Evolutionary conservation across 345 rosid genomes (phyloP).

Genomic region (Syzygium grande): DNA sequence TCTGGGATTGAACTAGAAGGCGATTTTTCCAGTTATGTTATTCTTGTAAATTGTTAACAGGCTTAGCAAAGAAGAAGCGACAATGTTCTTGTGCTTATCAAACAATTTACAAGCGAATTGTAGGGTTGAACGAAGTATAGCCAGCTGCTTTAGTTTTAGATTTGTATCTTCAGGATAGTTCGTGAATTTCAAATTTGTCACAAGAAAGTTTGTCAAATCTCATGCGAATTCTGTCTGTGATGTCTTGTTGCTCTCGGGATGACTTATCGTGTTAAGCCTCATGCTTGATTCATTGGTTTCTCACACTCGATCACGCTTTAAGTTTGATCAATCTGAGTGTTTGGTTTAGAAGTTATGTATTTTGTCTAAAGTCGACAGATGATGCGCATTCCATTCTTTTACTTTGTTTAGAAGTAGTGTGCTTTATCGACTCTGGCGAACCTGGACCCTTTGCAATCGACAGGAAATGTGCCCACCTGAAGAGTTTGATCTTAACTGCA

Average conservation of each 20-base stretch:
- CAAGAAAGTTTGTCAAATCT: neutral
- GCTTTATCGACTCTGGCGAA: neutral
- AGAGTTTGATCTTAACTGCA: neutral
- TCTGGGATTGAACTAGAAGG: neutral
- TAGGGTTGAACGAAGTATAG: neutral
- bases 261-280: neutral
- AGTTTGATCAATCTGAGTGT: neutral
- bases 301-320: neutral
- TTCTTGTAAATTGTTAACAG: neutral
- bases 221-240: neutral
- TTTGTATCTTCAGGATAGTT: neutral
- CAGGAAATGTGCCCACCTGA: neutral
- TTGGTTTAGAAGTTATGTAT: neutral
- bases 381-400: neutral
- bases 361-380: neutral
- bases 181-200: neutral
- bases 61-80: neutral
- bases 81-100: neutral
- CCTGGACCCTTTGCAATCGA: neutral
- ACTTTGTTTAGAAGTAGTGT: neutral
- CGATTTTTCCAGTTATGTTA: neutral
- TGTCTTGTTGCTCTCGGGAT: neutral
- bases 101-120: neutral
- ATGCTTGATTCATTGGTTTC: neutral
- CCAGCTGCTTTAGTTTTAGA: neutral